These are phyloP conservation scores for Blastocystis sp. DNA, from an alignment of 352 stramenopile species.

Conservation along the genomic window DNA sequence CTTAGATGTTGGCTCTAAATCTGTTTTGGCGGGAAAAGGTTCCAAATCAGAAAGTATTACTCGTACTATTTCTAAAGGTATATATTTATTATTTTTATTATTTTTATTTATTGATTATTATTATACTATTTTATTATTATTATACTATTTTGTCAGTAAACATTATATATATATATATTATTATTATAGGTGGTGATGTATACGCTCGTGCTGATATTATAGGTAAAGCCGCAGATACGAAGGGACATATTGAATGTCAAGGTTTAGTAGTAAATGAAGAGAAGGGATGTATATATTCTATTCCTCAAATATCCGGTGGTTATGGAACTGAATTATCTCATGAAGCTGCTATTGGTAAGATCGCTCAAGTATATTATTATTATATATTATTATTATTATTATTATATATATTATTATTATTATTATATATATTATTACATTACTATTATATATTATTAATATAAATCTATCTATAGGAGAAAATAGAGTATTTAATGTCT, in stretches of 20 bases:
- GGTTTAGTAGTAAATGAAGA: constrained; percentile 25
- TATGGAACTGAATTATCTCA: constrained; percentile 29
- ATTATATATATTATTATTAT: too few relatives aligned
- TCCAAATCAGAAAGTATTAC: constrained; percentile 30
- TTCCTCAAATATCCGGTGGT: constrained; percentile 11
- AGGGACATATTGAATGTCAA: constrained; percentile 37
- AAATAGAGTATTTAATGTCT: constrained; percentile 38
- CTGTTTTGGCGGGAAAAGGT: constrained; percentile 18
- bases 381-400: too few relatives aligned
- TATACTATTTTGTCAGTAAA: too few relatives aligned
- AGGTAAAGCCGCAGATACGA: constrained; percentile 20
- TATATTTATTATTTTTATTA: too few relatives aligned
- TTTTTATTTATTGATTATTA: too few relatives aligned
- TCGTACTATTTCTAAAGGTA: constrained; percentile 33
- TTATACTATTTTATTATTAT: too few relatives aligned
- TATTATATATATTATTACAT: too few relatives aligned
- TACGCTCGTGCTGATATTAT: constrained; percentile 31
- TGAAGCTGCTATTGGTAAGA: constrained; percentile 28
- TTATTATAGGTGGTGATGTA: constrained; percentile 9
- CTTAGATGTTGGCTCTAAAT: constrained; percentile 12
- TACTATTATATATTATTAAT: too few relatives aligned
- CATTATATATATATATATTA: too few relatives aligned
- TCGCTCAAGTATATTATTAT: too few relatives aligned
- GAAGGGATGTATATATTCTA: constrained; percentile 32
- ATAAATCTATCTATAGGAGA: too few relatives aligned